Base-by-base conservation (phyloP, 2,329 filamentous ascomycete genomes). In the Ceratocystis harringtonii region DNA sequence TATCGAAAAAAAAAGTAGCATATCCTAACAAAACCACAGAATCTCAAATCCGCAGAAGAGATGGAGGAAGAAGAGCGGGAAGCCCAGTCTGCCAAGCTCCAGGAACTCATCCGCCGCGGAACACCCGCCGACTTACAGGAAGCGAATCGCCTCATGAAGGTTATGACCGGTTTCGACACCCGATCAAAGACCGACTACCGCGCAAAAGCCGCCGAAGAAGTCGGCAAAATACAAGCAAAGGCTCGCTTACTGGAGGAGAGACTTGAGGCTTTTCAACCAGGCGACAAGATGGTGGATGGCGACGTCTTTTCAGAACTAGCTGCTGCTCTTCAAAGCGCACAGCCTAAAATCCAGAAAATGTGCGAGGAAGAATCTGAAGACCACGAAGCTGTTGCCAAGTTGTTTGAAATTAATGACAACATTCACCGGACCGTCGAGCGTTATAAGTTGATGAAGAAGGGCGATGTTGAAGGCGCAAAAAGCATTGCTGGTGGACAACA, bases 301-400 rank as follows among this genome's bases (percentile, higher is more conserved):
- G 84, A 87, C 68, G 84, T 87, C 22, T 87, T 84, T 70, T 82
- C 92, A 79, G 94, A 99, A 78, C 81, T 99, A 64, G 92, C 92
- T 4, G 87, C 88, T 69, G 86, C 94, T 8, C 80, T 99, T 58
- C 89, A 90, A 74, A 96, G 88, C 72, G 94, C 94, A 1, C 94
- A 99, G 72, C 94, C 94, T 7, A 99, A 99, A 78, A 97, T 99
- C 69, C 92, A 97, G 74, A 96, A 90, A 77, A 99, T 99, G 92
- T 97, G 92, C 72, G 92, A 97, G 75, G 94, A 99, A 75, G 94
- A 99, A 73, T 96, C 92, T 10, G 92, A 97, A 68, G 94, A 99
- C 72, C 86, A 91, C 68, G 94, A 96, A 77, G 94, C 94, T 4
- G 94, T 99, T 5, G 89, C 91, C 55, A 96, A 96, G 76, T 80